Base-by-base conservation (phyloP, 768 basidiomycete species). In the Candolleomyces eurysporus region DNA sequence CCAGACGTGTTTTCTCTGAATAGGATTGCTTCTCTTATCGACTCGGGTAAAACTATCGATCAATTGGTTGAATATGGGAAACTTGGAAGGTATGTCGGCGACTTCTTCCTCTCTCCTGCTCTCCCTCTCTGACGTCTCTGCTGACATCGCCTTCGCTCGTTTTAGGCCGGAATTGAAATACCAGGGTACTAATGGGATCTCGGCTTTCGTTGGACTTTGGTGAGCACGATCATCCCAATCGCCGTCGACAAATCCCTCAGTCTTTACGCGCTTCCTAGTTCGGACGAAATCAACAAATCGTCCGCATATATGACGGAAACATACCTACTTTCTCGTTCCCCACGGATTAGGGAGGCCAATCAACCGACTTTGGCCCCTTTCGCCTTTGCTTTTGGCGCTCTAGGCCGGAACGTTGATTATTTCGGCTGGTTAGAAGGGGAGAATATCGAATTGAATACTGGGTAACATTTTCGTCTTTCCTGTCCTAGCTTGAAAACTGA, bases 381-480 rank as follows among this genome's bases (percentile, higher is more conserved):
- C 68, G 90, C 88, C 67, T 77, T 87, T 65, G 91, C 90, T 11
- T 91, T 92, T 67, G 76, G 77, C 32, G 75, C 74, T 0, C 65
- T 70, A 17, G 71, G 73, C 49, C 70, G 60, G 2, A 61, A 67
- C 21, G 76, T 75, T 6, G 81, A 81, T 2, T 91, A 82, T 67
- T 92, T 92, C 64, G 84, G 82, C 19, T 92, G 91, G 91, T 76
- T 92, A 6, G 91, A 92, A 70, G 83, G 83, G 19, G 79, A 80
- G 22, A 79, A 76, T 30, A 62, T 58, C 3, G 45, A 9, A 8
- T 43, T 17, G 42, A 40, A 56, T 16, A 4, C 26, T 4, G 30
- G 52, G 26, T 31, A 36, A 10, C 30, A n/a, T 45, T 46, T 16
- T 43, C 30, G 16, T 16, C 21, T 21, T 48, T 46, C 45, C 26